Evolutionary conservation across 495 filamentous ascomycete genomes (phyloP).

Genomic region (Hypomontagnella monticulosa): DNA sequence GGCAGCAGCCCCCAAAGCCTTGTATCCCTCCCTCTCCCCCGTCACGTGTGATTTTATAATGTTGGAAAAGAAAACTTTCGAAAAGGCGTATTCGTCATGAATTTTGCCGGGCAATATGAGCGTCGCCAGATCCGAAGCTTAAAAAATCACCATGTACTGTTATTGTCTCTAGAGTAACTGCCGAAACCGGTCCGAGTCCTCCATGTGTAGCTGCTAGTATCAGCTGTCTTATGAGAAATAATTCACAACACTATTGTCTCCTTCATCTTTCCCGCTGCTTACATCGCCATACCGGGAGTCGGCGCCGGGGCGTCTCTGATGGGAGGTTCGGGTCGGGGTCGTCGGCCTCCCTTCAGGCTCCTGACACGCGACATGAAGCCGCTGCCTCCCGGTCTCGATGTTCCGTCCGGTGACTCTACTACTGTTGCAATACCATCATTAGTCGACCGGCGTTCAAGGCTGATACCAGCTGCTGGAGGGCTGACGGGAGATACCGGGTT

Average conservation of each 20-base stretch:
- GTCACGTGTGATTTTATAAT: neutral
- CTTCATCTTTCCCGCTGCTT: conserved; percentile 1
- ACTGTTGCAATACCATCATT: conserved; percentile 64
- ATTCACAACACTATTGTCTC: conserved; percentile 26
- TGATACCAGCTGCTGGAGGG: conserved; percentile 59
- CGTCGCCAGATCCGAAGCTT: conserved; percentile 16
- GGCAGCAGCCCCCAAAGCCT: conserved; percentile 5
- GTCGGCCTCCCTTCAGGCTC: conserved; percentile 75
- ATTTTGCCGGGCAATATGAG: conserved; percentile 16
- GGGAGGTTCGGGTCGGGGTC: conserved; percentile 48
- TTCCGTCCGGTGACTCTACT: conserved; percentile 50
- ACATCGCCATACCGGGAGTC: conserved; percentile 39
- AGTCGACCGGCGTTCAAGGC: conserved; percentile 74
- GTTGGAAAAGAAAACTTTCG: conserved; percentile 14
- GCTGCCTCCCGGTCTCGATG: conserved; percentile 59
- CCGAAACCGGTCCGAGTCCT: conserved; percentile 8
- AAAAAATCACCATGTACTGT: conserved; percentile 17
- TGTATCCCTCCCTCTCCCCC: too few species aligned
- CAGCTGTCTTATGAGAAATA: conserved; percentile 28
- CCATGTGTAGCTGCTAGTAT: conserved; percentile 8
- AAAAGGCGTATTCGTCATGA: conserved; percentile 29
- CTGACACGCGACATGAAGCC: conserved; percentile 89
- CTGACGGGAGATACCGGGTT: conserved; percentile 68
- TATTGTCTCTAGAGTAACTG: conserved; percentile 12
- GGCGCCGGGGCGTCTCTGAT: conserved; percentile 40